Evolutionary conservation across 1,284 basidiomycete genomes (phyloP).

Genomic region (Omphalotus olearius): DNA sequence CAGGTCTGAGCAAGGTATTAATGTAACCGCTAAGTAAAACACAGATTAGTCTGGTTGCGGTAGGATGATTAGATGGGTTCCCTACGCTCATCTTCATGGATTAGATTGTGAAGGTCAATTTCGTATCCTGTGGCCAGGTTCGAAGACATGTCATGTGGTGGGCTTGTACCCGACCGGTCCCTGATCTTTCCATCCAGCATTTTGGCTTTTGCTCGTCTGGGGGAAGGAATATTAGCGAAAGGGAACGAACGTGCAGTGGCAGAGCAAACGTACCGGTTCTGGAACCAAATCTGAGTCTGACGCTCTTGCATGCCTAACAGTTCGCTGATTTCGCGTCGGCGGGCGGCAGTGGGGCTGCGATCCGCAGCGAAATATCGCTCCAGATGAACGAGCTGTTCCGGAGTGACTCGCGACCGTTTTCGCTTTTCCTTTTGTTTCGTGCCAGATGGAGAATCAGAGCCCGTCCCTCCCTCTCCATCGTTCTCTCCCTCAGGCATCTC

Average conservation of each 20-base stretch:
- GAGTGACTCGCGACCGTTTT: slow-evolving; percentile 73
- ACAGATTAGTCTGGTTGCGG: slow-evolving; percentile 6
- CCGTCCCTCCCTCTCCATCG: slow-evolving; percentile 2
- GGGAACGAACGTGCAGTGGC: not conserved
- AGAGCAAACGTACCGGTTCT: slow-evolving; percentile 57
- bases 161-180: slow-evolving; percentile 35
- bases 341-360: slow-evolving; percentile 64
- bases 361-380: slow-evolving; percentile 67
- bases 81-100: slow-evolving; percentile 74
- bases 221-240: slow-evolving; percentile 8
- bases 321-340: slow-evolving; percentile 69
- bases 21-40: slow-evolving; percentile 46
- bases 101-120: slow-evolving; percentile 52
- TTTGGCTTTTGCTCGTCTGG: slow-evolving; percentile 77
- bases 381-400: slow-evolving; percentile 68
- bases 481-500: slow-evolving; percentile 4
- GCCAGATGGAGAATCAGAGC: slow-evolving; percentile 16
- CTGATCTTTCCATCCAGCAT: slow-evolving; percentile 53
- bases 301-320: slow-evolving; percentile 79
- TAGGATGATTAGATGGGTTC: slow-evolving; percentile 12
- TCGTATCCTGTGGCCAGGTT: slow-evolving; percentile 50
- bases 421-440: slow-evolving; percentile 52
- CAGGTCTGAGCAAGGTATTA: slow-evolving; percentile 72
- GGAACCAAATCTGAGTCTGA: slow-evolving; percentile 86
- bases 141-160: slow-evolving; percentile 48